These are phyloP conservation scores for Coprinopsis cinerea DNA, from an alignment of 768 basidiomycete species.

Conservation along the genomic window DNA sequence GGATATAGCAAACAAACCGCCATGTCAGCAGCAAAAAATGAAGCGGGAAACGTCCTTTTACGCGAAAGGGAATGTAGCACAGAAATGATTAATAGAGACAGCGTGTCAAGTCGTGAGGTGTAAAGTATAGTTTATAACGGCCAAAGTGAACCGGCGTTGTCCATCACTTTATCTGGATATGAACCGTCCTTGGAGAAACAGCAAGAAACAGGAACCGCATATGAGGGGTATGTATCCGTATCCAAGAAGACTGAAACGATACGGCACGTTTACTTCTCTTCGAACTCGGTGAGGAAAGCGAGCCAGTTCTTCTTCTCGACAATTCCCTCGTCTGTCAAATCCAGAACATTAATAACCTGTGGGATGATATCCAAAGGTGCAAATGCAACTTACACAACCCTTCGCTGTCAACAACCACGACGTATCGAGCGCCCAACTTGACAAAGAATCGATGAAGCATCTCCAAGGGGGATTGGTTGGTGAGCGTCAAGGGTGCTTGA, in stretches of 20 bases:
- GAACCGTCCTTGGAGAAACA: no score
- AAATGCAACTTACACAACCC: constrained; percentile 60
- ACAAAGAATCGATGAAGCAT: constrained; percentile 91
- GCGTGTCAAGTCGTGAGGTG: no score
- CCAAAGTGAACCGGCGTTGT: no score
- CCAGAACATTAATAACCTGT: not conserved
- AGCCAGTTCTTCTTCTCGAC: constrained; percentile 96
- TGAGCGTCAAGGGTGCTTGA: constrained; percentile 86
- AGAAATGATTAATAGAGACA: no score
- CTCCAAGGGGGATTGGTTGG: constrained; percentile 82
- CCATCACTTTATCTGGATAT: no score
- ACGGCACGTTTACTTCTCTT: constrained; percentile 39
- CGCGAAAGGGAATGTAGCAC: no score
- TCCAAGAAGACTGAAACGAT: constrained; percentile 11
- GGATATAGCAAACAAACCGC: no score
- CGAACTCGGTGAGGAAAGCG: constrained; percentile 72
- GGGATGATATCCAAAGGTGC: not conserved
- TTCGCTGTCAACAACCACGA: constrained; percentile 76
- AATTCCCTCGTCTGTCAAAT: constrained; percentile 68
- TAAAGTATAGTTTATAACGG: no score
- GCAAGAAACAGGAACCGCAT: no score
- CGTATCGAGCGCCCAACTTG: constrained; percentile 88
- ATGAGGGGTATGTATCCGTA: no score
- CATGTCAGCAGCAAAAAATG: no score
- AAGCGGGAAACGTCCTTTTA: no score